phyloP scores from a whole-genome alignment of 352 stramenopile species.

The Globisporangium mamillatum region DNA sequence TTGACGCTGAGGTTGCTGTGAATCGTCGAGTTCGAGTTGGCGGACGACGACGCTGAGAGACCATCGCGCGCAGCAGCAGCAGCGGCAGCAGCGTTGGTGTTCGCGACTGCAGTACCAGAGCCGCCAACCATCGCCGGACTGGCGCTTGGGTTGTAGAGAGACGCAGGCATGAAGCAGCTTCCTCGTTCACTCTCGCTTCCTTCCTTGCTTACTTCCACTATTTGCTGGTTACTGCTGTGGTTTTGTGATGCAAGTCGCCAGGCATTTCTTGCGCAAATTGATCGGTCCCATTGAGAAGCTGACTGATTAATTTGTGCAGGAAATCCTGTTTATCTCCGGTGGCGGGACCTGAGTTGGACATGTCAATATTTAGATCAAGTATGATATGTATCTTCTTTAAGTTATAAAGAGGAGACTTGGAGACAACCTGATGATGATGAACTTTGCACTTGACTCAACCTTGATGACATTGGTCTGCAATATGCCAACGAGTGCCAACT shows the following conservation, averaged over 20 bases:
- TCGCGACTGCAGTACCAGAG: neutral
- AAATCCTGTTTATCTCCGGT: neutral
- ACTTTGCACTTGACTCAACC: neutral
- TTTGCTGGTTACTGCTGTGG: neutral
- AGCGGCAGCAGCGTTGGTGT: neutral
- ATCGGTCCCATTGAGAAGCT: neutral
- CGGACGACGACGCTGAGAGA: conserved; percentile 4
- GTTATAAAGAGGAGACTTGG: neutral
- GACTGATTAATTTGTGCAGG: neutral
- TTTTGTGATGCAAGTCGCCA: neutral
- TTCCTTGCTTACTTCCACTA: neutral
- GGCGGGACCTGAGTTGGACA: neutral
- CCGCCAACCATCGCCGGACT: conserved; percentile 1
- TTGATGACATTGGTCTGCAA: neutral
- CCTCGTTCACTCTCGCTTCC: neutral
- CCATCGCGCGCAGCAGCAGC: neutral
- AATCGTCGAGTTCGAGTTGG: conserved; percentile 27
- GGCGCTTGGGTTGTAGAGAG: conserved; percentile 11
- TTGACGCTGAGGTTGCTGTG: conserved; percentile 56
- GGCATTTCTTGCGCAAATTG: neutral
- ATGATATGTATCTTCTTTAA: neutral
- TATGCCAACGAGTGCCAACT: neutral
- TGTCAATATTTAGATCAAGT: neutral
- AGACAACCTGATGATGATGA: neutral
- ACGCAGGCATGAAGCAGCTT: conserved; percentile 11